A percentile compares a stretch with the other conserved stretches of the same genome.
Evolutionary conservation across 139 green algal genomes (phyloP).

Genomic region (Helicosporidium sp.): DNA sequence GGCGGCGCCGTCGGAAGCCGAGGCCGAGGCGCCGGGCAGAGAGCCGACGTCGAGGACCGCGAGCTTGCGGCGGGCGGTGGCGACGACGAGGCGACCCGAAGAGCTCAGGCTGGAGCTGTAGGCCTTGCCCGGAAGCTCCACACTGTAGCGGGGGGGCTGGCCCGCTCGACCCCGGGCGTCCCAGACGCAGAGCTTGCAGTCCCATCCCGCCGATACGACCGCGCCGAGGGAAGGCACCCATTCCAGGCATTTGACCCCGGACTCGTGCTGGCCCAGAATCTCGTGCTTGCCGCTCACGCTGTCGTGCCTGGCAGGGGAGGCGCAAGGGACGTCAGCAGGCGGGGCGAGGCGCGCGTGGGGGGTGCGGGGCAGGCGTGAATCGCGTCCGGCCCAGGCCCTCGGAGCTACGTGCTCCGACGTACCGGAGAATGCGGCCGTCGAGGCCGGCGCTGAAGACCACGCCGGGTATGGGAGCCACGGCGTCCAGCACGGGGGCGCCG

Average conservation of each 20-base stretch:
- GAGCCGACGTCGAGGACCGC: slow-evolving; percentile 54
- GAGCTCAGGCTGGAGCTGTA: slow-evolving; percentile 40
- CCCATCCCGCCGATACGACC: slow-evolving; percentile 49
- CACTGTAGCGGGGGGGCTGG: slow-evolving; percentile 9
- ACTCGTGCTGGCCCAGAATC: slow-evolving; percentile 27
- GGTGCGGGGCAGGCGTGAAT: background rate
- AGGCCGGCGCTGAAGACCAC: slow-evolving; percentile 32
- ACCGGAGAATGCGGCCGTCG: slow-evolving; percentile 9
- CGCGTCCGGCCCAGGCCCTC: background rate
- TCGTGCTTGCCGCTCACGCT: slow-evolving; percentile 16
- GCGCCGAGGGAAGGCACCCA: slow-evolving; percentile 27
- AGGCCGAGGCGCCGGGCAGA: slow-evolving; percentile 12
- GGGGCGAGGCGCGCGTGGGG: background rate
- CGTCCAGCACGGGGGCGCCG: slow-evolving; percentile 47
- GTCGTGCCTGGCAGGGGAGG: slow-evolving; percentile 25
- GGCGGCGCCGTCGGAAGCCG: no score
- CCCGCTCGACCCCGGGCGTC: slow-evolving; percentile 33
- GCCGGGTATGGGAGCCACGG: slow-evolving; percentile 34
- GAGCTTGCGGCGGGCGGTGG: slow-evolving; percentile 48
- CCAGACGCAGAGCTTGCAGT: slow-evolving; percentile 47
- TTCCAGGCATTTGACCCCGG: slow-evolving; percentile 26
- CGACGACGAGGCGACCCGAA: slow-evolving; percentile 48
- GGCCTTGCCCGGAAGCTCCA: slow-evolving; percentile 47
- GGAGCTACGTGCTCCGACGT: background rate
- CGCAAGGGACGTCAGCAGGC: background rate